Base-by-base conservation (phyloP, 192 early-diverging fungal genomes). In the Rhizophlyctis rosea region DNA sequence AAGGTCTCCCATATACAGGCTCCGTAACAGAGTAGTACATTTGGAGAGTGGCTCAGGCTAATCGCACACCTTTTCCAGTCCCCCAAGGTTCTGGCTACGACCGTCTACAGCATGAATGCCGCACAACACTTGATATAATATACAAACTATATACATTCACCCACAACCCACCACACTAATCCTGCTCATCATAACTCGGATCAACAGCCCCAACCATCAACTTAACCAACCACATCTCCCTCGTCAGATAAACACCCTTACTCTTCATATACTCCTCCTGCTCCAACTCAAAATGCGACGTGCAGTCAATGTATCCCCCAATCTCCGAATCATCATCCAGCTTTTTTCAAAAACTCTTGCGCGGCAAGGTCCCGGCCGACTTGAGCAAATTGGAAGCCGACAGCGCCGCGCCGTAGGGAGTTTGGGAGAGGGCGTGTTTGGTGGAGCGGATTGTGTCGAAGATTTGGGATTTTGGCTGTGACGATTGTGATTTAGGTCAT, bases 211-310 rank as follows among this genome's bases (percentile, higher is more conserved):
- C 68, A 5, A 69, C 60, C 53, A 62, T 62, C 57, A 71, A 48
- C 57, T 71, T 71, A 25, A 71, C 55, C 29, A 71, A 39, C 61
- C 53, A 66, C 51, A 66, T 57, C 31, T 59, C 69, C 11, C 62
- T 62, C 4, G 69, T 71, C 9, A 71, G 57, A 35, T 60, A 31
- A 9, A 71, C 69, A 1, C 69, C 69, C 36, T 65, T 64, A 18
- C 50, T 32, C 13, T n/a, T 32, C 66, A 65, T 67, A n/a, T n/a
- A n/a, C 62, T 71, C 69, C 50, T 54, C 35, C 57, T 51, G 55
- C 57, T 71, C 69, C 50, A 71, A 3, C 69, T 71, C 69, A 34
- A 54, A 71, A 39, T 71, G 60, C 4, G 44, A 50, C 36, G 62
- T 65, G 39, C 48, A 54, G 60, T 71, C 69, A 31, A 71, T 54